Evolutionary conservation across 2,329 filamentous ascomycete genomes (phyloP).

Genomic region (Helminthosporium solani): DNA sequence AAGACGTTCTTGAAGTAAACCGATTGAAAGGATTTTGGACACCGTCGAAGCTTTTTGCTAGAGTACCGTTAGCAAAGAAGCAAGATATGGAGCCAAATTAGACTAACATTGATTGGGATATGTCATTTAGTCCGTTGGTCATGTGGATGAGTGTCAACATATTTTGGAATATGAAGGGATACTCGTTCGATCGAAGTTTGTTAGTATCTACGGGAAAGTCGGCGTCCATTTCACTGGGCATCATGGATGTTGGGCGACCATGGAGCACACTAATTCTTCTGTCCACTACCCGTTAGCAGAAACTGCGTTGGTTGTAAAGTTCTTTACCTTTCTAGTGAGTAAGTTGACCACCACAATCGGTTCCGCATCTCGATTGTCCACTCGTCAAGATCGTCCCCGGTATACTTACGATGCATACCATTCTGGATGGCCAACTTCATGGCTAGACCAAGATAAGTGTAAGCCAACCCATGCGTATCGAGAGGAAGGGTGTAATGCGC

Average conservation of each 20-base stretch:
- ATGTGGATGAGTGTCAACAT: slow-evolving; percentile 9
- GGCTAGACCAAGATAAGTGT: slow-evolving; percentile 58
- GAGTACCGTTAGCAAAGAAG: not conserved
- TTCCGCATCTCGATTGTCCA: slow-evolving; percentile 13
- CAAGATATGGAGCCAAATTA: slow-evolving; percentile 6
- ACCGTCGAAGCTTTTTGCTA: not conserved
- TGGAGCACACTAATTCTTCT: slow-evolving; percentile 17
- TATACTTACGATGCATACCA: slow-evolving; percentile 56
- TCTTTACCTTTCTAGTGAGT: slow-evolving; percentile 16
- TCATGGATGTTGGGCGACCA: slow-evolving; percentile 14
- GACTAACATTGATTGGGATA: slow-evolving; percentile 11
- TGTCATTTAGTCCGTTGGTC: slow-evolving; percentile 8
- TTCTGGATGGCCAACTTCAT: slow-evolving; percentile 61
- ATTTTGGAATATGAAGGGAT: slow-evolving; percentile 4
- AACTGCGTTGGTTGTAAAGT: too few relatives aligned
- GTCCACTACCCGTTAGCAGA: not conserved
- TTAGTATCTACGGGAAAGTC: slow-evolving; percentile 7
- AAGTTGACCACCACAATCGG: slow-evolving; percentile 17
- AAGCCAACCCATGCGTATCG: slow-evolving; percentile 58
- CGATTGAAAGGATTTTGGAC: not conserved
- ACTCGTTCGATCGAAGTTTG: not conserved
- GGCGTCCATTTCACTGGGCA: slow-evolving; percentile 12
- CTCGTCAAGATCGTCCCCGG: slow-evolving; percentile 3
- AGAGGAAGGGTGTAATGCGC: slow-evolving; percentile 58
- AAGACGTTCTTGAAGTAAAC: slow-evolving; percentile 1